Base-by-base conservation (phyloP, 2,329 filamentous ascomycete genomes). In the Acrocalymma vagum region DNA sequence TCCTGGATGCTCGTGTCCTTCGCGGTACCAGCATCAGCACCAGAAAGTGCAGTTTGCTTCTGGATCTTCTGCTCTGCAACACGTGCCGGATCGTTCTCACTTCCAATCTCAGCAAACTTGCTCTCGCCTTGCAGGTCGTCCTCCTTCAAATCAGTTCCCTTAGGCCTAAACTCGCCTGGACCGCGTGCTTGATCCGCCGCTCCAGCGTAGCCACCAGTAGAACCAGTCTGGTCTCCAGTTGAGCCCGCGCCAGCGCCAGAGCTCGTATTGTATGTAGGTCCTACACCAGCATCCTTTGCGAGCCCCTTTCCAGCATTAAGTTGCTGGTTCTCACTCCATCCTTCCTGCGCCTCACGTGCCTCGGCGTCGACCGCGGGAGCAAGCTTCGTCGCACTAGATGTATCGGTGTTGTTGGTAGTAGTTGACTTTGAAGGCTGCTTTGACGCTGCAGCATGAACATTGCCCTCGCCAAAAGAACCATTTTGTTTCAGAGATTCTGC, bases 401-500 rank as follows among this genome's bases (percentile, higher is more conserved):
- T 81, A 67, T 83, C 74, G 43, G 74, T 80, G 51, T 72, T 85
- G 65, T 78, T 79, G 35, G 80, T 73, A 14, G 77, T 85, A 22
- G 76, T 81, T 30, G 77, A 75, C n/a, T 57, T 53, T 27, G 79
- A 79, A 7, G 73, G 71, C 33, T 83, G 78, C 10, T 70, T 64
- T 21, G 73, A 72, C 5, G 75, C 74, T 26, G 76, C 73, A 13
- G 77, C 75, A 47, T 78, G 74, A 16, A 76, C 73, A 70, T 89
- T 88, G 41, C 78, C 68, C 18, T 78, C 66, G 26, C 78, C 72
- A 57, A 88, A 90, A 9, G 67, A 72, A 51, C 87, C 88, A 42
- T 78, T 78, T 15, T 73, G 54, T 30, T 76, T 72, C 44, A 83
- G 71, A 0, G 88, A 94, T 60, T 93, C 85, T 43, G 83, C 86